Conservation (phyloP, 2,329 filamentous ascomycete genomes). For the Colletotrichum scovillei region DNA sequence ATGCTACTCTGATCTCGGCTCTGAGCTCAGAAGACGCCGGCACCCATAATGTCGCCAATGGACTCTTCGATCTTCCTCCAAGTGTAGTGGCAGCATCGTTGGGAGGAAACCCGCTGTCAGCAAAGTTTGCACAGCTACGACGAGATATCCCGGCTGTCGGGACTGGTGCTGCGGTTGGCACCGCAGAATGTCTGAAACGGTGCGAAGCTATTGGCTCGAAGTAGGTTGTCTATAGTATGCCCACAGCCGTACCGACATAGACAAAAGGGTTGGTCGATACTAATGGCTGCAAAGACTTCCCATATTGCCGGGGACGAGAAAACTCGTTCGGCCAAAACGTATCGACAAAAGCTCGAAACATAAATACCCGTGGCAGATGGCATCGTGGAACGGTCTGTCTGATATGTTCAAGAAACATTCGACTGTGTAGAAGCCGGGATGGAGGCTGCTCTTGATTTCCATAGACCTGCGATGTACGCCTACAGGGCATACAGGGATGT, state of each 20-base stretch:
- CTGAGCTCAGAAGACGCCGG: conserved; percentile 60
- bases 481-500: neutral
- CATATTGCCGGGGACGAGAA: neutral
- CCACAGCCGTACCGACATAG: neutral
- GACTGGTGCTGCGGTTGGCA: conserved; percentile 35
- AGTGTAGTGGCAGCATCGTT: conserved; percentile 57
- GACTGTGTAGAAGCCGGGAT: neutral
- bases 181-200: conserved; percentile 31
- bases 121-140: conserved; percentile 39
- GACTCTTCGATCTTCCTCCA: conserved; percentile 52
- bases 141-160: conserved; percentile 36
- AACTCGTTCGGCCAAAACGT: neutral
- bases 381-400: neutral
- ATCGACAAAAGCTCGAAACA: neutral
- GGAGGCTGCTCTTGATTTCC: neutral
- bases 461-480: neutral
- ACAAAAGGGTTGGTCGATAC: too few relatives aligned
- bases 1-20: conserved; percentile 60
- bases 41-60: conserved; percentile 59
- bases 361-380: neutral
- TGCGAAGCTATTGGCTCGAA: conserved; percentile 21
- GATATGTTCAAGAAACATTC: neutral
- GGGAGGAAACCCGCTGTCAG: conserved; percentile 41
- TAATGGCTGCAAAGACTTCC: neutral
- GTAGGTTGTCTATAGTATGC: conserved; percentile 6